These are phyloP conservation scores for Flaveria robusta DNA, from an alignment of 129 eudicot species.

Conservation along the genomic window DNA sequence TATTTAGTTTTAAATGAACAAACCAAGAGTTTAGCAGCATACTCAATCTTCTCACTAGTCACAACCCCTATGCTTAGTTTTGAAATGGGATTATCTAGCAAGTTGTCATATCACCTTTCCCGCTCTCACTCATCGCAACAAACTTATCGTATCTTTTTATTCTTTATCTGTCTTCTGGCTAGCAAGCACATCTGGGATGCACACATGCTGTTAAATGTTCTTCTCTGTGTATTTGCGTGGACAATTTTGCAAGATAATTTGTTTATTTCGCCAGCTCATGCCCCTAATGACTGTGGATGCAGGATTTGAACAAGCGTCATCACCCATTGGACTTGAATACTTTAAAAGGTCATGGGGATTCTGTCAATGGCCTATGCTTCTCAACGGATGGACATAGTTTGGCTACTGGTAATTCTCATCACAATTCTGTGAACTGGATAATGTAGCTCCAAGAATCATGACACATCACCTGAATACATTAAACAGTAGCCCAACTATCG, in stretches of 20 bases:
- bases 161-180: no score
- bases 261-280: slow-evolving; percentile 21
- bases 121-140: no score
- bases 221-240: no score
- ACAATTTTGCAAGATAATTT: slow-evolving; percentile 14
- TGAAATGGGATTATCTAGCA: no score
- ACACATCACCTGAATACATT: not conserved
- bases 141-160: no score
- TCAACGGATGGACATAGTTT: slow-evolving; percentile 75
- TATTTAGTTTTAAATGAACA: no score
- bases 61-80: no score
- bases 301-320: slow-evolving; percentile 85
- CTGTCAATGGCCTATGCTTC: slow-evolving; percentile 75
- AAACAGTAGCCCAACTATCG: not conserved
- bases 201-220: no score
- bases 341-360: slow-evolving; percentile 93
- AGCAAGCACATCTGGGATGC: no score
- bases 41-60: no score
- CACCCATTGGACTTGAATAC: slow-evolving; percentile 94
- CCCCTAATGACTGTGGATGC: slow-evolving; percentile 34
- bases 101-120: no score
- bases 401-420: slow-evolving; percentile 70
- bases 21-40: no score
- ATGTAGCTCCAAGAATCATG: slow-evolving; percentile 19
- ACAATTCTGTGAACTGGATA: slow-evolving; percentile 14